Evolutionary conservation across 768 basidiomycete genomes (phyloP), one percentile per base, ranked within the genome.

Genomic region (Pholiota conissans): DNA sequence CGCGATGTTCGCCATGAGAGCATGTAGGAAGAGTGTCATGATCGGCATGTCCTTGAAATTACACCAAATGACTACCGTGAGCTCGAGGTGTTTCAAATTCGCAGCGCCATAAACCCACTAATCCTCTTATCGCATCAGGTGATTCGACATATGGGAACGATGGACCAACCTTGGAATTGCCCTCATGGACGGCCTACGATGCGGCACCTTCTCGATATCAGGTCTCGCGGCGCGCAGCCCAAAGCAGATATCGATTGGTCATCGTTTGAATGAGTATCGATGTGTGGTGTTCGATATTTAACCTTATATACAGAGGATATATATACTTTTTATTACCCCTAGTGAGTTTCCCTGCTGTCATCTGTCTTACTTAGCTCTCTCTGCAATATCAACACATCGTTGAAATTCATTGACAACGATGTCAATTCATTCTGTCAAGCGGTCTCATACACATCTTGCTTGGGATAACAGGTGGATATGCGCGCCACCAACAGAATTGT

Each of bases 1-100:
- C 14, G 80, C 87, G 4, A 98, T 99, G 95, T 98, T 99, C 67
- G 97, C 97, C 0, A 91, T 88, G 83, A 84, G 95, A 32, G 97
- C 97, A 0, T 99, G 97, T 72, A 72, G 96, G 61, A 95, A 91
- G 76, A 98, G 95, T 71, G 87, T 97, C 39, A 99, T 98, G 97
- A 80, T 98, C 42, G 95, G 97, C 3, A 91, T 84, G 76, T 79
- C 94, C 10, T 77, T 98, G 59, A 93, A 81, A 34, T 77, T 72
- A 58, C 71, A 76, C 14, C 92, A 91, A 66, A 98, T 99, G 96
- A 82, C 78, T 18, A 67, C 77, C 58, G 89, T 92, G 64, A 69
- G 83, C 74, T 27, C 18, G n/a, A n/a, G n/a, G n/a, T n/a, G n/a
- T n/a, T n/a, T 10, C 26, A 18, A 32, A 32, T 32, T 32, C 6